Percentiles rank a stretch among this genome's conserved stretches.
Evolutionary conservation across 768 basidiomycete species (phyloP).

Genomic region (Leccinum broughii): DNA sequence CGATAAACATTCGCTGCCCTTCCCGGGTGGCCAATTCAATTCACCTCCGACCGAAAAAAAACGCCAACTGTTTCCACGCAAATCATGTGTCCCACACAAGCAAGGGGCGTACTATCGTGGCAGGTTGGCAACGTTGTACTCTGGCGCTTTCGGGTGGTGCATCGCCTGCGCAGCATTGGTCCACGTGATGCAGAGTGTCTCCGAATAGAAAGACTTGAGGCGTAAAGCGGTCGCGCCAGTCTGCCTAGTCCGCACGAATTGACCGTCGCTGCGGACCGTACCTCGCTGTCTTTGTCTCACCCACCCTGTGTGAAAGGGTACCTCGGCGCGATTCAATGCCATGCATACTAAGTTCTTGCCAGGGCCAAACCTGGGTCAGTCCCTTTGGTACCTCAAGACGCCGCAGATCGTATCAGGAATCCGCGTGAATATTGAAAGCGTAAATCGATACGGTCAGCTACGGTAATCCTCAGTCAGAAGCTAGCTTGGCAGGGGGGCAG

Average conservation of each 20-base stretch:
- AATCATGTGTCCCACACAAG: constrained; percentile 3
- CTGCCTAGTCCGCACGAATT: not conserved
- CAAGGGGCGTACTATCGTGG: not conserved
- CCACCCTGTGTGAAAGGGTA: constrained; percentile 12
- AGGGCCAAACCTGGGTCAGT: constrained; percentile 1
- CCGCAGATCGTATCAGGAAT: constrained; percentile 25
- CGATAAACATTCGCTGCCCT: not conserved
- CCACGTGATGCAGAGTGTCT: not conserved
- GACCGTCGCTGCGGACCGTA: constrained; percentile 9
- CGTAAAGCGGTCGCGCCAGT: not conserved
- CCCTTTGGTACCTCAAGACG: not conserved
- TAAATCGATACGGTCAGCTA: constrained; percentile 16
- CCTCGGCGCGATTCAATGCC: constrained; percentile 5
- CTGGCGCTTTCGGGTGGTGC: not conserved
- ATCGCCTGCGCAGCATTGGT: not conserved
- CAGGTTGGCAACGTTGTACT: not conserved
- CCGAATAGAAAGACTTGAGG: not conserved
- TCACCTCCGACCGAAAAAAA: constrained; percentile 1
- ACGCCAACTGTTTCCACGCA: constrained; percentile 1
- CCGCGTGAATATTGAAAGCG: constrained; percentile 2
- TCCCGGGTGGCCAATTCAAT: constrained; percentile 4
- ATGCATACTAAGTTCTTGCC: not conserved
- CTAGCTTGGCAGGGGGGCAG: constrained; percentile 12
- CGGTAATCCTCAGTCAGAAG: constrained; percentile 13
- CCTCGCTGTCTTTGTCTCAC: not conserved